Conservation (phyloP, 116 monocot species). For the Thalassia testudinum region DNA sequence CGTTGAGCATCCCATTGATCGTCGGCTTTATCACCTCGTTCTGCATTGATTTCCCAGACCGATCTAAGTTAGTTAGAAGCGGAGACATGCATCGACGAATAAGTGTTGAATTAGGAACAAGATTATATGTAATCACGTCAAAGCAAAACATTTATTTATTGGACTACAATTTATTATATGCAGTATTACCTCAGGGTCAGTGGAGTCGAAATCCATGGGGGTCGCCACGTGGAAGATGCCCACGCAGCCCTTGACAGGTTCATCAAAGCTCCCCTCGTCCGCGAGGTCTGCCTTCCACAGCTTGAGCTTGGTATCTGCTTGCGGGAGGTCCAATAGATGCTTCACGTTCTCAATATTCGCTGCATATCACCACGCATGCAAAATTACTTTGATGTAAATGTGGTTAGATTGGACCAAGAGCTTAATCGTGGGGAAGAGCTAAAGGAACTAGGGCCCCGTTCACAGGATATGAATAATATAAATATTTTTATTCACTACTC, state of each 20-base stretch:
- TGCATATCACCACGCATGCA: conserved; percentile 11
- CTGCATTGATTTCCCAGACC: conserved; percentile 19
- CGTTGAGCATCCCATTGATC: conserved; percentile 42
- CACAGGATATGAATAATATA: too few species aligned
- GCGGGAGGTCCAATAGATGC: conserved; percentile 49
- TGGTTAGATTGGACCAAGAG: too few species aligned
- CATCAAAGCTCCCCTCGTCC: conserved; percentile 69
- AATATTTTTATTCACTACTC: too few species aligned
- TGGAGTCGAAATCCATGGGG: conserved; percentile 69
- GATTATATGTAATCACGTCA: neutral
- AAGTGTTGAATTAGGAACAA: too few species aligned
- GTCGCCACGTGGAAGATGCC: conserved; percentile 91
- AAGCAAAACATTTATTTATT: neutral
- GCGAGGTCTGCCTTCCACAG: conserved; percentile 62
- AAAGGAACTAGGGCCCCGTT: too few species aligned
- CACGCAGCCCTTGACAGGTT: conserved; percentile 34
- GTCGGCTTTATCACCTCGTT: conserved; percentile 80
- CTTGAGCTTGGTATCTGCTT: conserved; percentile 13
- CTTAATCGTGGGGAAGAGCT: too few species aligned
- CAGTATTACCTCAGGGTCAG: conserved; percentile 59
- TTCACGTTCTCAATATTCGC: conserved; percentile 39
- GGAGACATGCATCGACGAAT: too few species aligned
- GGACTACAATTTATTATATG: too few species aligned
- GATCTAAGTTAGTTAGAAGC: too few species aligned
- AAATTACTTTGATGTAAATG: too few species aligned